A percentile compares a stretch with the other conserved stretches of the same genome.
phyloP scores from a whole-genome alignment of 2,329 filamentous ascomycete genomes.

The Scedosporium minutisporum region DNA sequence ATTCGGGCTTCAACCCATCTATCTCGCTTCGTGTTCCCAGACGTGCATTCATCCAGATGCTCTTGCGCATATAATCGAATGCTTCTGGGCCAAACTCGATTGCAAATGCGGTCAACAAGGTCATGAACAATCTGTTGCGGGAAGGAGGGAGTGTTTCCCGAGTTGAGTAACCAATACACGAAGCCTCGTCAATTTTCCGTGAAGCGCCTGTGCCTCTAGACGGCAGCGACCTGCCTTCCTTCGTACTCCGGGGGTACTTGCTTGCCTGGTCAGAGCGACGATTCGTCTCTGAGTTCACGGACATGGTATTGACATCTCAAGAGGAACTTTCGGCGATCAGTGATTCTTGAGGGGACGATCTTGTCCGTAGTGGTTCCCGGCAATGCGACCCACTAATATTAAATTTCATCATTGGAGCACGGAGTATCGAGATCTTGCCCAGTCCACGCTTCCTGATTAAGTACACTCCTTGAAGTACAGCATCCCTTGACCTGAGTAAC shows the following conservation, averaged over 20 bases:
- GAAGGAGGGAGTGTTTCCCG: too few species aligned
- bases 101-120: background rate
- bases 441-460: background rate
- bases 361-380: background rate
- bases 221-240: too few species aligned
- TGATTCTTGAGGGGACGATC: constrained; percentile 1
- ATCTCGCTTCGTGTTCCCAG: background rate
- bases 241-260: too few species aligned
- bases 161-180: too few species aligned
- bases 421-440: background rate
- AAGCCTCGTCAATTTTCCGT: too few species aligned
- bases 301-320: background rate
- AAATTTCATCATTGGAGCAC: background rate
- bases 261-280: too few species aligned
- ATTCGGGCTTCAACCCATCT: background rate
- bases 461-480: background rate
- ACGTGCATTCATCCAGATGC: background rate
- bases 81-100: background rate
- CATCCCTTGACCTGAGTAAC: background rate
- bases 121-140: background rate
- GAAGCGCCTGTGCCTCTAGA: too few species aligned
- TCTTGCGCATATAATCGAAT: background rate
- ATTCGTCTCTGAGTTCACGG: background rate
- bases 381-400: background rate
- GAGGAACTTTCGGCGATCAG: constrained; percentile 1